Percentiles rank a stretch among this genome's conserved stretches.
phyloP scores from a whole-genome alignment of 202 grass and related monocot genomes.

The Carex arenaria region DNA sequence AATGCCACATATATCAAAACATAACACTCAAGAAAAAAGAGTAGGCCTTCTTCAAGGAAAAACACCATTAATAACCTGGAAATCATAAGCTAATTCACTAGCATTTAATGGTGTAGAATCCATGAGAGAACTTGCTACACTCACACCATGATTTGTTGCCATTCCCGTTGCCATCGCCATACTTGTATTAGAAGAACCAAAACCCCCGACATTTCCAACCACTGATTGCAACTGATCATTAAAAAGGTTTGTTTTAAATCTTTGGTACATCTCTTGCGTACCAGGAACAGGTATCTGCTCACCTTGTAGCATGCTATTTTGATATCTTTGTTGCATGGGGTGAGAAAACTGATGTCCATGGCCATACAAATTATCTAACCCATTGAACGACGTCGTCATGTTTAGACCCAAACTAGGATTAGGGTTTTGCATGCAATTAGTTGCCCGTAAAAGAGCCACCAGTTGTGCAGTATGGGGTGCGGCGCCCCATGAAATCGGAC shows the following conservation, averaged over 20 bases:
- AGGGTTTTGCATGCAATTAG: conserved; percentile 29
- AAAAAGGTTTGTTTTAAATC: conserved; percentile 27
- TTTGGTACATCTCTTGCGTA: conserved; percentile 26
- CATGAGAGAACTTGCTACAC: conserved; percentile 13
- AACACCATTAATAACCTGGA: conserved; percentile 11
- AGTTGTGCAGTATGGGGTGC: conserved; percentile 34
- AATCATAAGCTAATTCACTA: conserved; percentile 9
- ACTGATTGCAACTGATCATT: conserved; percentile 38
- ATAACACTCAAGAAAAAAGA: not conserved
- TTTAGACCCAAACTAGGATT: conserved; percentile 26
- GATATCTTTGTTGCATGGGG: conserved; percentile 21
- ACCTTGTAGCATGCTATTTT: conserved; percentile 1
- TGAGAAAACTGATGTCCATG: conserved; percentile 9
- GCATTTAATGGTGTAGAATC: not conserved
- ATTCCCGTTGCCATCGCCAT: conserved; percentile 14
- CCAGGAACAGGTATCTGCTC: not conserved
- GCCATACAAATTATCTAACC: conserved; percentile 16
- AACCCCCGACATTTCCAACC: conserved; percentile 13
- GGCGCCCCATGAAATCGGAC: conserved; percentile 34
- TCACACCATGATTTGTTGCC: not conserved
- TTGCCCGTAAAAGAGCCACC: conserved; percentile 29
- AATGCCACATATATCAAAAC: not conserved
- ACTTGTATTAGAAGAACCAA: not conserved
- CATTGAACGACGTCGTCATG: not conserved
- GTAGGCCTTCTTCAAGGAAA: conserved; percentile 1